These are phyloP conservation scores for Yarrowia bubula DNA, from an alignment of 805 yeast species.

Conservation along the genomic window DNA sequence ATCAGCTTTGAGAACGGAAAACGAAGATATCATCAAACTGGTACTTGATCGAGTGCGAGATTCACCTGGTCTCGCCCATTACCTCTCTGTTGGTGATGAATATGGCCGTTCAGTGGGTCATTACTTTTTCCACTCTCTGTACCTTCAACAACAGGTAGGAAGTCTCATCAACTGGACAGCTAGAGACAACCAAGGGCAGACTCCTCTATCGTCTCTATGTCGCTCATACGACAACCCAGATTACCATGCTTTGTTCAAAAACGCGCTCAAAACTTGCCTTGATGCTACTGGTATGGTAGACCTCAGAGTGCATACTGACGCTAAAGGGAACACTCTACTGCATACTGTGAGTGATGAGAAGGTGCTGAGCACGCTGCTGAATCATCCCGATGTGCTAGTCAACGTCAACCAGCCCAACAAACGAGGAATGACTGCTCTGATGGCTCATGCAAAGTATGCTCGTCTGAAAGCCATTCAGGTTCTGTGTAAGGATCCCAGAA, in stretches of 20 bases:
- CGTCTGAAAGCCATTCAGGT: slow-evolving; percentile 56
- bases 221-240: slow-evolving; percentile 76
- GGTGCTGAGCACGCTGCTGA: slow-evolving; percentile 12
- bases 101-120: slow-evolving; percentile 69
- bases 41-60: slow-evolving; percentile 32
- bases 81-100: slow-evolving; percentile 52
- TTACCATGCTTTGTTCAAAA: slow-evolving; percentile 51
- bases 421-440: slow-evolving; percentile 64
- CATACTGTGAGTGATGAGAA: slow-evolving; percentile 57
- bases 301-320: slow-evolving; percentile 55
- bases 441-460: slow-evolving; percentile 67
- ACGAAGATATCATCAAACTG: slow-evolving; percentile 45
- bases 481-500: slow-evolving; percentile 50
- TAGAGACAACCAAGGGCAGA: slow-evolving; percentile 64
- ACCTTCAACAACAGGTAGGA: slow-evolving; percentile 56
- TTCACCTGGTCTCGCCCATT: slow-evolving; percentile 47
- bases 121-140: slow-evolving; percentile 58
- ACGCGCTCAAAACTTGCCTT: slow-evolving; percentile 42
- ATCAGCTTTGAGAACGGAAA: slow-evolving; percentile 53
- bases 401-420: slow-evolving; percentile 62
- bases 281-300: slow-evolving; percentile 45
- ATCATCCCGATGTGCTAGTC: slow-evolving; percentile 30
- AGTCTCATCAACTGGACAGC: slow-evolving; percentile 63
- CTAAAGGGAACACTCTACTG: slow-evolving; percentile 68
- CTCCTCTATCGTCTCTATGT: slow-evolving; percentile 74